Base-by-base conservation (phyloP, 331 rosid species). In the Rhamnella rubrinervis region DNA sequence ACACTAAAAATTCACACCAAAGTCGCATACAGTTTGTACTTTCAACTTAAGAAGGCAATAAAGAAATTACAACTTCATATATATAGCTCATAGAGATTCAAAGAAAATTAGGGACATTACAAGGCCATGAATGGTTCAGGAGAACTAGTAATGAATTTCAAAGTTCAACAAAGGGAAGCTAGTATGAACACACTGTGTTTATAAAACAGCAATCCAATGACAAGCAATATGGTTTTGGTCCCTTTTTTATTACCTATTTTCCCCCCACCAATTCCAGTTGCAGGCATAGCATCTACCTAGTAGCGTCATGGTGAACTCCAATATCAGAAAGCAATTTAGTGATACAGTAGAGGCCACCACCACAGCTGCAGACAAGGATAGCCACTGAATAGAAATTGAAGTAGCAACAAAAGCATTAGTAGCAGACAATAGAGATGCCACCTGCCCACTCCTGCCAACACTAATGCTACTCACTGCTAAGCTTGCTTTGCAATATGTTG, bases 401-500 rank as follows among this genome's bases (percentile, higher is more conserved):
- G 75, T 1, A 63, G 77, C 69, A 57, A 55, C 47, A 37, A 77
- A 17, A 9, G 80, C 73, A 70, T 74, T 61, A 2, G 78, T 78
- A 20, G 83, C 93, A 17, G 96, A 84, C 26, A 79, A 1, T 4
- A 56, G n/a, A 11, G 93, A 82, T 4, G 87, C 58, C 25, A 85
- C 84, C 69, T 92, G 96, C 8, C 96, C 93, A 37, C 98, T 88
- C 73, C 81, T 57, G 18, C 96, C 93, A 2, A 82, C 79, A 2
- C 87, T 78, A 18, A 75, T 63, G 71, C 47, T 53, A 14, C 79
- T 55, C 20, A 83, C 81, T 21, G 82, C 85, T 79, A 93, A 65
- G 0, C 92, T 93, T 7, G 96, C 90, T 80, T 90, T 93, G 79
- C 96, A 93, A 74, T 93, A 88, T 56, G 86, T 82, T 4, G 97